phyloP scores from a whole-genome alignment of 331 rosid species.

The Pyrus hybrid region DNA sequence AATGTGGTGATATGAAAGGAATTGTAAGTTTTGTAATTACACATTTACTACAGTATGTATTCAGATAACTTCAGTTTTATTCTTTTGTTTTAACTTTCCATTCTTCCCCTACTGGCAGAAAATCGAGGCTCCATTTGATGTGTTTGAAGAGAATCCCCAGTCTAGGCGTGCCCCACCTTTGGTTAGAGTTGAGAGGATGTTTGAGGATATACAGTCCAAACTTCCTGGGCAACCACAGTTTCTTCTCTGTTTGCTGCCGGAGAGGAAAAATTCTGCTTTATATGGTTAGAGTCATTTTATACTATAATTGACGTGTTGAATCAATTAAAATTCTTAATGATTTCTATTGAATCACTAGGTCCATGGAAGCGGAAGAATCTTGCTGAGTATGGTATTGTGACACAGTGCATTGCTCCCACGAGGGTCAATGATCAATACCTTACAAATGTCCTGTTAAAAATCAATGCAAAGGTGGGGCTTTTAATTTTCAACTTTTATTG shows the following conservation, averaged over 20 bases:
- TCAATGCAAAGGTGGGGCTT: slow-evolving; percentile 72
- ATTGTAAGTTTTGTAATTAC: slow-evolving; percentile 42
- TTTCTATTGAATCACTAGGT: slow-evolving; percentile 31
- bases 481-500: background rate
- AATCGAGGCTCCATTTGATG: slow-evolving; percentile 45
- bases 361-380: slow-evolving; percentile 87
- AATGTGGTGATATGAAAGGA: slow-evolving; percentile 69
- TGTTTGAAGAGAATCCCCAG: slow-evolving; percentile 52
- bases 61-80: background rate
- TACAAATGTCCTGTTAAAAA: slow-evolving; percentile 75
- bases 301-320: background rate
- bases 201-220: slow-evolving; percentile 44
- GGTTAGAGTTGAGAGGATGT: slow-evolving; percentile 80
- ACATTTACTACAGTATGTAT: background rate
- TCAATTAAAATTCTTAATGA: background rate
- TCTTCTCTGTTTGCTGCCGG: slow-evolving; percentile 78
- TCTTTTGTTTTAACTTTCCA: background rate
- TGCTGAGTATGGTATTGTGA: slow-evolving; percentile 62
- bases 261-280: slow-evolving; percentile 79
- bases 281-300: slow-evolving; percentile 43
- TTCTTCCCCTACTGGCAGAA: slow-evolving; percentile 23
- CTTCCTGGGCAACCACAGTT: slow-evolving; percentile 71
- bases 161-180: slow-evolving; percentile 64
- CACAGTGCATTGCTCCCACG: slow-evolving; percentile 79
- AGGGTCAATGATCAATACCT: slow-evolving; percentile 81